Conservation (phyloP, 805 yeast species). For the Yamadazyma scolyti region DNA sequence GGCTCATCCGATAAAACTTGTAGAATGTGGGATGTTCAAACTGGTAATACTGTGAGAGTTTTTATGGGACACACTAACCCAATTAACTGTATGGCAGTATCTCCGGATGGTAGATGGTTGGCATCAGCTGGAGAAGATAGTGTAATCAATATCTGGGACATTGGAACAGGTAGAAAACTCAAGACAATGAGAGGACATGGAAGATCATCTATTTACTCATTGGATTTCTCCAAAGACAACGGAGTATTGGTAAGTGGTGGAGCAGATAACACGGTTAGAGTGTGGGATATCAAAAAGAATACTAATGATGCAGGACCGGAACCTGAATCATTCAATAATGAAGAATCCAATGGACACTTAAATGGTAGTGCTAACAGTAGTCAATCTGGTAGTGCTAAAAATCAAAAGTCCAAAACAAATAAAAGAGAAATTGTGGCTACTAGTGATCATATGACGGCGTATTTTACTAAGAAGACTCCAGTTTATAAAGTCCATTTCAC, state of each 20-base stretch:
- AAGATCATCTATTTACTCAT: conserved; percentile 75
- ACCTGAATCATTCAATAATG: conserved; percentile 59
- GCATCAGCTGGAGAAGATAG: conserved; percentile 95
- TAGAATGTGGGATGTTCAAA: conserved; percentile 95
- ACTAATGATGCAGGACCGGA: conserved; percentile 75
- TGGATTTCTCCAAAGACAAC: conserved; percentile 84
- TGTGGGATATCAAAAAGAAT: conserved; percentile 91
- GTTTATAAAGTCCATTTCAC: conserved; percentile 92
- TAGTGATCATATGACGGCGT: conserved; percentile 88
- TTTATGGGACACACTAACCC: conserved; percentile 94
- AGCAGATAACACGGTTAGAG: conserved; percentile 87
- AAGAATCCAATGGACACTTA: conserved; percentile 8
- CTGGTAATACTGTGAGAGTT: conserved; percentile 86
- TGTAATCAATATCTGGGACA: conserved; percentile 87
- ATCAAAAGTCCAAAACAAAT: conserved; percentile 43
- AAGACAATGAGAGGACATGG: conserved; percentile 97
- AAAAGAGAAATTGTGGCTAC: conserved; percentile 76
- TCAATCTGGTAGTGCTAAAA: conserved; percentile 11
- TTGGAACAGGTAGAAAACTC: conserved; percentile 82
- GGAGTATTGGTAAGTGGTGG: conserved; percentile 87
- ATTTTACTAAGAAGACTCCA: conserved; percentile 90
- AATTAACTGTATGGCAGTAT: conserved; percentile 76
- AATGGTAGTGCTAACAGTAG: conserved; percentile 5
- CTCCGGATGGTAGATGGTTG: conserved; percentile 96
- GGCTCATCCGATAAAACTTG: conserved; percentile 95